Percentiles rank a stretch among this genome's conserved stretches.
Evolutionary conservation across 495 filamentous ascomycete species (phyloP).

Genomic region (Penicillium cinerascens): DNA sequence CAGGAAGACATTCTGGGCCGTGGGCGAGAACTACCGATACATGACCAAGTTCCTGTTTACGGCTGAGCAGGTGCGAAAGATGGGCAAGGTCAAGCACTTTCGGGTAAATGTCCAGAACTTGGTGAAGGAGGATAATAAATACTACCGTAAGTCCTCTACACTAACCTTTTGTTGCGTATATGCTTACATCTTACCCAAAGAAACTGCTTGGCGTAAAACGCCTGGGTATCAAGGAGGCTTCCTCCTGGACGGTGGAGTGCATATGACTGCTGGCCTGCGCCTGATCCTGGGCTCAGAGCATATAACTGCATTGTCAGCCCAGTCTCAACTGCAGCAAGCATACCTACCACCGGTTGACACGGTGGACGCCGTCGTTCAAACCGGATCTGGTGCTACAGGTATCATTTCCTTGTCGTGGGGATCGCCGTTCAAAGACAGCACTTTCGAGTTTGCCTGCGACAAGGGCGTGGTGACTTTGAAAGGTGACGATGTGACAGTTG

Average conservation of each 20-base stretch:
- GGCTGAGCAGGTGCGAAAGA: slow-evolving; percentile 50
- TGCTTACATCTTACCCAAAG: slow-evolving; percentile 12
- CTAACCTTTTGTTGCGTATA: background rate
- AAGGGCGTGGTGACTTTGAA: slow-evolving; percentile 50
- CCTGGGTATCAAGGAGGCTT: slow-evolving; percentile 76
- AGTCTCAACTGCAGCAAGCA: slow-evolving; percentile 53
- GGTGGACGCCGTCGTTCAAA: slow-evolving; percentile 60
- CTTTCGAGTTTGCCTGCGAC: slow-evolving; percentile 50
- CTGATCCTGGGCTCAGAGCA: slow-evolving; percentile 53
- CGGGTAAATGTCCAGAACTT: slow-evolving; percentile 51
- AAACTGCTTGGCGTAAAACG: slow-evolving; percentile 71
- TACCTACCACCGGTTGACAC: slow-evolving; percentile 76
- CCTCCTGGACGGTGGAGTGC: slow-evolving; percentile 73
- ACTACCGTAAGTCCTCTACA: slow-evolving; percentile 43
- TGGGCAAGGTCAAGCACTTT: slow-evolving; percentile 67
- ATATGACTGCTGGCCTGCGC: slow-evolving; percentile 62
- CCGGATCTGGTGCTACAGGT: slow-evolving; percentile 59
- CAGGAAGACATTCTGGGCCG: slow-evolving; percentile 52
- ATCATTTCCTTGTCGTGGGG: slow-evolving; percentile 61
- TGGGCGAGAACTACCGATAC: slow-evolving; percentile 79
- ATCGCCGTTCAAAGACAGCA: slow-evolving; percentile 55
- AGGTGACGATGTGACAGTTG: slow-evolving; percentile 53
- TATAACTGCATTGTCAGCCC: slow-evolving; percentile 51
- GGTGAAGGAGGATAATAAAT: slow-evolving; percentile 55
- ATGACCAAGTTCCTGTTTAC: slow-evolving; percentile 54